Conservation (phyloP, 2,329 filamentous ascomycete species). For the Parastagonospora nodorum region DNA sequence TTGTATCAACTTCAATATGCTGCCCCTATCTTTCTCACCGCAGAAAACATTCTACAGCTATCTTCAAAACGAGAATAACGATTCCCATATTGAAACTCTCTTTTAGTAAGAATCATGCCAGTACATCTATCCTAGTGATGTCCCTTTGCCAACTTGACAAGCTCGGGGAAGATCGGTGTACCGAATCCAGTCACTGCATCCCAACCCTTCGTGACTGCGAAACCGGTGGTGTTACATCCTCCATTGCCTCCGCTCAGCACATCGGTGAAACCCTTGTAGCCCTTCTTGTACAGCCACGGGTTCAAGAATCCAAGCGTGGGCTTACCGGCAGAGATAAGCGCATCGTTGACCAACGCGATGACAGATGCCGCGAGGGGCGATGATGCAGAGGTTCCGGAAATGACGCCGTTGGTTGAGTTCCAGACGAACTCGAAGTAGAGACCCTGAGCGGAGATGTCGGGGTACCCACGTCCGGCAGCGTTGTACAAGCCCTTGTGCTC, state of each 20-base stretch:
- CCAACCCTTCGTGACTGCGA: slow-evolving; percentile 37
- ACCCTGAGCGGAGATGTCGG: slow-evolving; percentile 56
- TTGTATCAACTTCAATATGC: too few relatives aligned
- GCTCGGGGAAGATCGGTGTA: slow-evolving; percentile 3
- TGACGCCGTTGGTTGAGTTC: slow-evolving; percentile 9
- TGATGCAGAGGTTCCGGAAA: slow-evolving; percentile 13
- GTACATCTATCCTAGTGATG: not conserved
- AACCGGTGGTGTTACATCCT: slow-evolving; percentile 26
- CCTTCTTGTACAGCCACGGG: slow-evolving; percentile 46
- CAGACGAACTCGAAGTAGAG: slow-evolving; percentile 27
- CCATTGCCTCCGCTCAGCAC: slow-evolving; percentile 39
- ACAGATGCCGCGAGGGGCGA: slow-evolving; percentile 17
- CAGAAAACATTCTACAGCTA: too few relatives aligned
- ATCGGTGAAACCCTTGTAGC: slow-evolving; percentile 38
- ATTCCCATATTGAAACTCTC: too few relatives aligned
- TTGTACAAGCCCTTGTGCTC: slow-evolving; percentile 46
- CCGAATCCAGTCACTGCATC: slow-evolving; percentile 56
- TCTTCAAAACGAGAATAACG: too few relatives aligned
- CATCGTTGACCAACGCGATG: slow-evolving; percentile 52
- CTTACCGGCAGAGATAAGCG: slow-evolving; percentile 52
- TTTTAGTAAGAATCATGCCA: too few relatives aligned
- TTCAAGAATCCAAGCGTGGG: slow-evolving; percentile 58
- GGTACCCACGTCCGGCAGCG: slow-evolving; percentile 52
- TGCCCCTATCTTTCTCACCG: too few relatives aligned
- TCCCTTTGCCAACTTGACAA: not conserved